Evolutionary conservation across 805 yeast genomes (phyloP).

Genomic region (Danielia oregonensis): DNA sequence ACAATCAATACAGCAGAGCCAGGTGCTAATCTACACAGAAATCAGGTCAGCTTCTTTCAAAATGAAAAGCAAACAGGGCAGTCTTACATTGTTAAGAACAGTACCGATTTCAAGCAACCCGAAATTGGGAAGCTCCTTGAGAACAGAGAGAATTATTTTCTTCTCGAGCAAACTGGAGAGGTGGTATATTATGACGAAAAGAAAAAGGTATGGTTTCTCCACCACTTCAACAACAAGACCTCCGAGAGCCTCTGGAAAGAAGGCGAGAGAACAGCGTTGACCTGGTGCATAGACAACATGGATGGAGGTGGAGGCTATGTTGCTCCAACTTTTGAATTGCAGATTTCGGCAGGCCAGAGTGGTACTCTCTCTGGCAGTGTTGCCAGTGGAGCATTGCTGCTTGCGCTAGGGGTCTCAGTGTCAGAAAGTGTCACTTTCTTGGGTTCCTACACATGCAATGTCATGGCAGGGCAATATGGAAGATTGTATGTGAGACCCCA

Average conservation of each 20-base stretch:
- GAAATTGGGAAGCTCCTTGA: slow-evolving; percentile 1
- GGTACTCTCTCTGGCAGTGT: neutral
- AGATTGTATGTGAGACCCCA: slow-evolving; percentile 14
- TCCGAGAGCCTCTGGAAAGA: neutral
- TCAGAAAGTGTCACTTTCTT: slow-evolving; percentile 9
- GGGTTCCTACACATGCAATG: slow-evolving; percentile 12
- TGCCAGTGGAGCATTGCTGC: slow-evolving; percentile 1
- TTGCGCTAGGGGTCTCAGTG: slow-evolving; percentile 4
- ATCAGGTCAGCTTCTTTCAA: neutral
- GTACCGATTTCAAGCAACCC: slow-evolving; percentile 3
- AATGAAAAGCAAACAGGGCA: neutral
- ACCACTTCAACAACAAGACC: slow-evolving; percentile 2
- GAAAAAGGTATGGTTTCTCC: slow-evolving; percentile 5
- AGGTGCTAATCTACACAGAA: too few relatives aligned
- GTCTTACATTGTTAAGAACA: neutral
- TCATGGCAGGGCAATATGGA: slow-evolving; percentile 9
- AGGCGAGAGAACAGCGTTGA: neutral
- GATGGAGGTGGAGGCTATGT: slow-evolving; percentile 10
- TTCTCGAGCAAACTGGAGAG: neutral
- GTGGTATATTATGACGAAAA: slow-evolving; percentile 5
- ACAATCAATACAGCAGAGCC: too few relatives aligned
- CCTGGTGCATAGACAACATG: slow-evolving; percentile 2
- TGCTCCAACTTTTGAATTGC: slow-evolving; percentile 3
- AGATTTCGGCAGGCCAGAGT: slow-evolving; percentile 4
- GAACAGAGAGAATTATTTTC: slow-evolving; percentile 2